A percentile compares a stretch with the other conserved stretches of the same genome.
Evolutionary conservation across 2,329 filamentous ascomycete genomes (phyloP).

Genomic region (Neonectria ditissima): DNA sequence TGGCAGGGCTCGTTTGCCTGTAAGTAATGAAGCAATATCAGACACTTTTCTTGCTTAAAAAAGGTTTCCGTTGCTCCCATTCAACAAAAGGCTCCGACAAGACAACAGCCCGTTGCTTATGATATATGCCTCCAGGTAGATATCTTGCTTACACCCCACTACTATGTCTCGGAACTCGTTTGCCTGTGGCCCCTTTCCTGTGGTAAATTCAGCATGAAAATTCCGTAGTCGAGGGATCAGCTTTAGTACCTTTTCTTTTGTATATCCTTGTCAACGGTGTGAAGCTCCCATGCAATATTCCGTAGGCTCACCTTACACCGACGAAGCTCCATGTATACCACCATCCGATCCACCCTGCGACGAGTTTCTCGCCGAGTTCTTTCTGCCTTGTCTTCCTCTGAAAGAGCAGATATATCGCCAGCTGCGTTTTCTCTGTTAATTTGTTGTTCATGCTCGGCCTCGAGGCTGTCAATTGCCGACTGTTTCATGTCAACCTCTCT

Average conservation of each 20-base stretch:
- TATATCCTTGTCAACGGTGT: background rate
- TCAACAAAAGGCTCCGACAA: too few relatives aligned
- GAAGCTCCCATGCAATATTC: background rate
- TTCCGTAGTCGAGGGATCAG: background rate
- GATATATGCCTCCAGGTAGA: too few relatives aligned
- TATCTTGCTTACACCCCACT: too few relatives aligned
- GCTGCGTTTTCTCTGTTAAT: background rate
- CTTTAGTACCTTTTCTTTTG: background rate
- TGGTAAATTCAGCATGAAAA: background rate
- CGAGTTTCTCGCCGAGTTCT: background rate
- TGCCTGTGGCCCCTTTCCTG: background rate
- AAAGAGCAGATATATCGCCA: background rate
- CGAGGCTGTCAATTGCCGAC: background rate
- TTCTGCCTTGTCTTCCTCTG: background rate
- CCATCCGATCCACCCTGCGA: background rate
- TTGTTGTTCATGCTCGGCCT: background rate
- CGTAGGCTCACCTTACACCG: background rate
- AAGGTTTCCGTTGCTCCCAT: too few relatives aligned
- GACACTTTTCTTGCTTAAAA: too few relatives aligned
- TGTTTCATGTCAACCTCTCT: background rate
- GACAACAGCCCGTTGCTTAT: too few relatives aligned
- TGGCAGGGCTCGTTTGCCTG: too few relatives aligned
- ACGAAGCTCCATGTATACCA: background rate
- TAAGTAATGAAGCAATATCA: too few relatives aligned
- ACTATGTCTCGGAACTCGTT: background rate